Base-by-base conservation (phyloP, 441 rosid species). In the Erysimum cheiri region DNA sequence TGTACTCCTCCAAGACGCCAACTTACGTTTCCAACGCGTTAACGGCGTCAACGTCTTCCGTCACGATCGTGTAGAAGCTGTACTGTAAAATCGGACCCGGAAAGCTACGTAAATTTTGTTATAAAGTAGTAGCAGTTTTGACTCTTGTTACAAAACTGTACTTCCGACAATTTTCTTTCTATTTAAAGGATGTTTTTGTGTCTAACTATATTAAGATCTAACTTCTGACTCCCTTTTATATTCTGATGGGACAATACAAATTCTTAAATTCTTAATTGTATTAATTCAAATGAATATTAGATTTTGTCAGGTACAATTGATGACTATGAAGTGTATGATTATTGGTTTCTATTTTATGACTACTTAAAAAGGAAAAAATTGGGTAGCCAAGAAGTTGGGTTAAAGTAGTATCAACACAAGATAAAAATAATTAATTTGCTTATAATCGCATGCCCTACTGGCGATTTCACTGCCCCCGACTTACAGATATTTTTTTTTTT, bases 81-180 rank as follows among this genome's bases (percentile, higher is more conserved):
- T 22, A 9, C n/a, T 48, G 29, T 35, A 13, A 40, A 26, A 33
- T 10, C 39, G 50, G 58, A 53, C 43, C 39, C 41, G 37, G 56
- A 67, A 74, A 68, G 69, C 57, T 28, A 53, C 36, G 8, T 63
- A 4, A 6, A 41, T 29, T 48, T 49, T 24, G 28, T 53, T 19
- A 53, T 22, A 71, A 41, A 31, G 67, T 13, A 6, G 32, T 9
- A 31, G 6, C 14, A 46, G 47, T 60, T 50, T 67, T 67, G 68
- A 67, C 55, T 40, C 33, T 65, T 10, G 31, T 8, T 49, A 65
- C 28, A 39, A 46, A 57, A 47, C 12, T 22, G 67, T 73, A 66
- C 67, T 15, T 59, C 77, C 77, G 77, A 73, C 72, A 59, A 73
- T n/a, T 14, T 29, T 66, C 26, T 66, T 59, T 66, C 77, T 41